Evolutionary conservation across 768 basidiomycete species (phyloP).

Genomic region (Serendipita vermifera): DNA sequence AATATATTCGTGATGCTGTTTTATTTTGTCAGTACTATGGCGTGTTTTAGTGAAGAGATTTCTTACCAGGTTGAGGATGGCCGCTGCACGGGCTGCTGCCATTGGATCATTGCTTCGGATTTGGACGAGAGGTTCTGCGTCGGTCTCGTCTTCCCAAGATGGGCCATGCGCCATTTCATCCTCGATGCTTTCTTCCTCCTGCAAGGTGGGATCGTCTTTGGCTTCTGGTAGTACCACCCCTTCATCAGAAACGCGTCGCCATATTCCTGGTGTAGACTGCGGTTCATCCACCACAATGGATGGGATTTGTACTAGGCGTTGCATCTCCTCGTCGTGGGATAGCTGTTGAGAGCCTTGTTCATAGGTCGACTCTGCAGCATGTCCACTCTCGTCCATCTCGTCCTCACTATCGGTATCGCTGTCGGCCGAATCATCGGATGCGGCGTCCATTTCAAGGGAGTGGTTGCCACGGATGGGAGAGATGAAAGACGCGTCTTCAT

Average conservation of each 20-base stretch:
- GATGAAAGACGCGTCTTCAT: slow-evolving; percentile 1
- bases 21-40: neutral
- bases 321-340: no score
- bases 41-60: neutral
- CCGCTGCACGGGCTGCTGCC: slow-evolving; percentile 1
- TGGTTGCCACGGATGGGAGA: neutral
- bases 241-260: no score
- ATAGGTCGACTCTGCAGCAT: no score
- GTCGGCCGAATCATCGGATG: neutral
- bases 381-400: no score
- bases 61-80: slow-evolving; percentile 2
- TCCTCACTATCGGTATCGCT: neutral
- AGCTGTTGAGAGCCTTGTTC: no score
- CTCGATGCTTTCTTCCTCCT: neutral
- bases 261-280: no score
- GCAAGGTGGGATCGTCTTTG: no score
- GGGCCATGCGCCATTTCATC: neutral
- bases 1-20: slow-evolving; percentile 6
- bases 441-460: neutral
- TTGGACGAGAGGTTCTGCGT: slow-evolving; percentile 5
- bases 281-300: no score
- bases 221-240: no score
- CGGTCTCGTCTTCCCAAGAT: slow-evolving; percentile 7
- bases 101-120: neutral
- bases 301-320: no score